Percentiles rank a stretch among this genome's conserved stretches.
Evolutionary conservation across 805 yeast species (phyloP).

Genomic region (Ogataea ganodermae): DNA sequence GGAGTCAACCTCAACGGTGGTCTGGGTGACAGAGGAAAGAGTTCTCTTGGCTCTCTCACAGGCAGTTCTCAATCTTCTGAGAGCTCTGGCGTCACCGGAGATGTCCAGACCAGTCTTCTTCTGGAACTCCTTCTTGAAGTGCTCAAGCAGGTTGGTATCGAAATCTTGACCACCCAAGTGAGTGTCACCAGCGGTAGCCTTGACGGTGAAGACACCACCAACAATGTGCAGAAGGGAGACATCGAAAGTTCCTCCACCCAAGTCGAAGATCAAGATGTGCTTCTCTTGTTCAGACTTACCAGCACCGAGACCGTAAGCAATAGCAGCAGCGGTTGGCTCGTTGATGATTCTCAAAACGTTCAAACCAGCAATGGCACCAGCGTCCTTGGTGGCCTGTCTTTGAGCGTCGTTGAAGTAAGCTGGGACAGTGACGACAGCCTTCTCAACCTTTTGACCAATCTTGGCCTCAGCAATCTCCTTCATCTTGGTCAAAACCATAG

Average conservation of each 20-base stretch:
- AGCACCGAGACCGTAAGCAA: slow-evolving; percentile 98
- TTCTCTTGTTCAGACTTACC: slow-evolving; percentile 79
- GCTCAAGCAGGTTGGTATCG: slow-evolving; percentile 92
- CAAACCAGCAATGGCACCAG: slow-evolving; percentile 79
- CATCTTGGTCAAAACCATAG: slow-evolving; percentile 81
- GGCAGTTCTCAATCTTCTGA: slow-evolving; percentile 98
- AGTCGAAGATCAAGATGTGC: slow-evolving; percentile 89
- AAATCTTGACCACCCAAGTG: slow-evolving; percentile 99
- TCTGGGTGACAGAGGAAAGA: slow-evolving; percentile 92
- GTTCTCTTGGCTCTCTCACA: slow-evolving; percentile 99
- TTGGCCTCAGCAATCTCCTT: slow-evolving; percentile 78
- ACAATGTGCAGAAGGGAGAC: slow-evolving; percentile 90
- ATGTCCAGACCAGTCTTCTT: slow-evolving; percentile 93
- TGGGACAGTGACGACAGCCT: slow-evolving; percentile 79
- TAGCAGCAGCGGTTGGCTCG: slow-evolving; percentile 96
- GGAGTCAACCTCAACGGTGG: slow-evolving; percentile 95
- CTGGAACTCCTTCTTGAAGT: slow-evolving; percentile 87
- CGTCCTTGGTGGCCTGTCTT: slow-evolving; percentile 82
- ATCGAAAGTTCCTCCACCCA: slow-evolving; percentile 99
- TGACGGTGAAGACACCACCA: slow-evolving; percentile 95
- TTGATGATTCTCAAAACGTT: slow-evolving; percentile 75
- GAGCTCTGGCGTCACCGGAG: slow-evolving; percentile 88
- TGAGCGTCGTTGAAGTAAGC: slow-evolving; percentile 80
- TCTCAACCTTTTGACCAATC: slow-evolving; percentile 69
- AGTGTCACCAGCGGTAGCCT: slow-evolving; percentile 99